Base-by-base conservation (phyloP, 805 yeast genomes). In the Candida vartiovaarae region DNA sequence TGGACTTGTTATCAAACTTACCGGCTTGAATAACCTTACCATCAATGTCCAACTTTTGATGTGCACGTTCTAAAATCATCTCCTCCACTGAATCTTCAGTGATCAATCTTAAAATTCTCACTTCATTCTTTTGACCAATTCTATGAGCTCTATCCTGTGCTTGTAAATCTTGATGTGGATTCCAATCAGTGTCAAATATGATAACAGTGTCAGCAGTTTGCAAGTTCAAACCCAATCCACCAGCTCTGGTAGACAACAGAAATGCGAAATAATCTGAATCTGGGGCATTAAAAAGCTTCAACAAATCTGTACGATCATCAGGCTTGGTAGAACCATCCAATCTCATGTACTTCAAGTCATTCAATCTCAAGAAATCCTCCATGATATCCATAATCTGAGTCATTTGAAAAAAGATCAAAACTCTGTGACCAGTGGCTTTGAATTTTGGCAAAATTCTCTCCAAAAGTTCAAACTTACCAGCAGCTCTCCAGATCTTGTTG, bases 1-100 rank as follows among this genome's bases (percentile, higher is more conserved):
- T 84, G 4, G 91, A 83, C 61, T 85, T 85, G 57, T 85, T 84
- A 65, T 85, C 91, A 58, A 85, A 85, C 60, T 84, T 84, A 77
- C 95, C 95, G 7, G 95, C 95, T 60, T 85, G 95, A 63, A 85
- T 85, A 54, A 85, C 95, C 61, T 85, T 85, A 44, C 93, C 95
- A 61, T 85, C 95, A 51, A 85, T 85, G 57, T 85, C 93, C 56
- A 85, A 70, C 60, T 85, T 85, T 55, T 83, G 87, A 62, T 79
- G 84, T 0, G 95, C 95, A 61, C 89, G 75, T 56, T 84, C 91
- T 54, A 85, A 70, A 48, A 85, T 84, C 27, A 81, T 83, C 59
- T 85, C 95, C 65, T 85, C 95, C 31, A 85, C 88, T 3, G 95
- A 82, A 57, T 84, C 91, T 42, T 81, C 78, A 3, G 91, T 82